Evolutionary conservation across 768 basidiomycete species (phyloP).

Genomic region (Dacryopinax spathularia): DNA sequence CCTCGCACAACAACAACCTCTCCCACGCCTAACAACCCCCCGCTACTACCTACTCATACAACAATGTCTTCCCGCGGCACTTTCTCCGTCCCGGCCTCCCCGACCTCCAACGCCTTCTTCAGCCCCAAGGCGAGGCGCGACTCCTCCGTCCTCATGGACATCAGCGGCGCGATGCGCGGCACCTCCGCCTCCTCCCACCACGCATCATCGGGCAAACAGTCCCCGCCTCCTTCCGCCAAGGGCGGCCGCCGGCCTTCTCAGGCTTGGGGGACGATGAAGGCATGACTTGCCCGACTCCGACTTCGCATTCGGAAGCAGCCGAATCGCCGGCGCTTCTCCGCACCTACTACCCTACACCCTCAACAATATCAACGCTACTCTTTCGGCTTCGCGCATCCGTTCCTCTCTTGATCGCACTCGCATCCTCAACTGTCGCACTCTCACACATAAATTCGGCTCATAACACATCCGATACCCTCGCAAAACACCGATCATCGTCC

Average conservation of each 20-base stretch:
- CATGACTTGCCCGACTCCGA: not conserved
- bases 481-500: not conserved
- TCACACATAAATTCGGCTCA: not conserved
- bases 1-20: not conserved
- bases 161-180: not conserved
- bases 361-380: not conserved
- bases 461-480: not conserved
- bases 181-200: conserved; percentile 1
- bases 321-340: not conserved
- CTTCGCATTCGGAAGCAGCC: not conserved
- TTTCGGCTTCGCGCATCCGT: not conserved
- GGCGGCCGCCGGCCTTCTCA: conserved; percentile 1
- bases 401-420: not conserved
- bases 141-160: not conserved
- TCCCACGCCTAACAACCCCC: not conserved
- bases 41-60: not conserved
- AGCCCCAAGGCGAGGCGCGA: not conserved
- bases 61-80: not conserved
- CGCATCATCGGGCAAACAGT: not conserved
- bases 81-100: not conserved
- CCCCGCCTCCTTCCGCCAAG: not conserved
- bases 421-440: not conserved
- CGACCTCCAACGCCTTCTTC: not conserved
- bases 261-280: not conserved
- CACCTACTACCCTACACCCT: not conserved